Conservation (phyloP, 139 green algal genomes). For the Medakamo hakoo region DNA sequence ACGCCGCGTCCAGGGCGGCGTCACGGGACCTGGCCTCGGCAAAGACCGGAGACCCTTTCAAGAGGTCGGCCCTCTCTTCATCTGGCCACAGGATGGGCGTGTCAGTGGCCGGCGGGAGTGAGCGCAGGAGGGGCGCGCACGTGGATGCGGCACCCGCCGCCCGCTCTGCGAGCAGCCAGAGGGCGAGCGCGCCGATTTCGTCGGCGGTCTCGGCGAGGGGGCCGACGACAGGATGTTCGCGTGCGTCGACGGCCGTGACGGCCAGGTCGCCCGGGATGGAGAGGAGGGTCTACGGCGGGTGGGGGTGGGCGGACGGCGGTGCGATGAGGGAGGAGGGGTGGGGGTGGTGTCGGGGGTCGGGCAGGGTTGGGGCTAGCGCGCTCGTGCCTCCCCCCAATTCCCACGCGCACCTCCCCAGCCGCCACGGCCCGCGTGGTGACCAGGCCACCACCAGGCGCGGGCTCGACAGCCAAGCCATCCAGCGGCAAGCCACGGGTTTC, state of each 20-base stretch:
- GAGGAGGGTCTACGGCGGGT: background rate
- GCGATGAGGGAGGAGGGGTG: too few relatives aligned
- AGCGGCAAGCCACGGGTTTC: background rate
- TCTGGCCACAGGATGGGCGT: constrained; percentile 44
- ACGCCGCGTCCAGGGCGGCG: constrained; percentile 39
- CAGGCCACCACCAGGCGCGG: background rate
- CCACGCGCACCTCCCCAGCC: constrained; percentile 17
- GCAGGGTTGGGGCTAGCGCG: too few relatives aligned
- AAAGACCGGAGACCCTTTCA: constrained; percentile 34
- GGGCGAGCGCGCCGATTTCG: constrained; percentile 66
- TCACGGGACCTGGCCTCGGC: constrained; percentile 26
- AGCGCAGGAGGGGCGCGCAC: constrained; percentile 15
- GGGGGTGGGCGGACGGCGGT: too few relatives aligned
- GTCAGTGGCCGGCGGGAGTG: constrained; percentile 16
- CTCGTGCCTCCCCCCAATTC: constrained; percentile 11
- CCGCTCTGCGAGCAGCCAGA: constrained; percentile 74
- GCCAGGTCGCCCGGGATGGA: constrained; percentile 47
- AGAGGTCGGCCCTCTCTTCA: constrained; percentile 22
- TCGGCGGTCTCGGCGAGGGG: constrained; percentile 30
- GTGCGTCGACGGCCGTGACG: constrained; percentile 62
- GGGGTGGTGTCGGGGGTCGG: too few relatives aligned
- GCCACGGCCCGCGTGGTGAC: background rate
- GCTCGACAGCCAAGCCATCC: background rate
- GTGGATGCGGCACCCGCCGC: constrained; percentile 10
- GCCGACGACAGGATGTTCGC: constrained; percentile 37